A percentile compares a stretch with the other conserved stretches of the same genome.
phyloP scores from a whole-genome alignment of 1,284 basidiomycete genomes.

The Rhodofomes roseus region DNA sequence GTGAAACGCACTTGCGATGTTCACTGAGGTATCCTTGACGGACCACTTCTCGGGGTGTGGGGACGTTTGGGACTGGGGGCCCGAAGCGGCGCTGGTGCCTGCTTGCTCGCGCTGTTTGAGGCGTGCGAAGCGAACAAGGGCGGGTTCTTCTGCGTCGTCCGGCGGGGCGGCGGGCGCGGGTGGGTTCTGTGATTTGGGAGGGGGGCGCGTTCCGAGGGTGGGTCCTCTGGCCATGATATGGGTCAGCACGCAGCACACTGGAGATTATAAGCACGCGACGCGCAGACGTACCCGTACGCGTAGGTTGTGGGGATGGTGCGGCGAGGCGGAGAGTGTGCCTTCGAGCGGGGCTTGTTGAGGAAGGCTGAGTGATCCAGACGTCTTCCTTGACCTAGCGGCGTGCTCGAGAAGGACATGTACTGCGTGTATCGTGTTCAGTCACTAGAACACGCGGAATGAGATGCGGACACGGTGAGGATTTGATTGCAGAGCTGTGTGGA shows the following conservation, averaged over 20 bases:
- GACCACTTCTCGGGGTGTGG: constrained; percentile 64
- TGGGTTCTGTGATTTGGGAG: constrained; percentile 41
- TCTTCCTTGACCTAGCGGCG: constrained; percentile 78
- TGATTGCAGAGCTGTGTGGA: background rate
- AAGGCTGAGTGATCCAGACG: constrained; percentile 77
- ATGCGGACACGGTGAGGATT: constrained; percentile 1
- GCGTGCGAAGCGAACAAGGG: constrained; percentile 46
- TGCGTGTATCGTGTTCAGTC: constrained; percentile 16
- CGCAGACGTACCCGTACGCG: constrained; percentile 56
- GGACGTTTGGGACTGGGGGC: constrained; percentile 28
- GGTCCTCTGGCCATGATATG: constrained; percentile 44
- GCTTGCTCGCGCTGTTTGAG: constrained; percentile 48
- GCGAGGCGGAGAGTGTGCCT: constrained; percentile 31
- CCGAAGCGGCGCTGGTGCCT: constrained; percentile 19
- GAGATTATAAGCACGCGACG: constrained; percentile 15
- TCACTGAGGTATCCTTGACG: constrained; percentile 79
- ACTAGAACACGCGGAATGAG: constrained; percentile 2
- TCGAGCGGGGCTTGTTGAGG: constrained; percentile 51
- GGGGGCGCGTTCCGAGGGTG: constrained; percentile 52
- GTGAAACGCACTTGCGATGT: constrained; percentile 76
- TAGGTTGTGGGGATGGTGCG: constrained; percentile 53
- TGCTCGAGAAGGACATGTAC: constrained; percentile 82
- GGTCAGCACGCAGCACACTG: constrained; percentile 4
- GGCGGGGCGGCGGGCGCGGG: constrained; percentile 17
- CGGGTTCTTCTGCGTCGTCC: constrained; percentile 42